phyloP scores from a whole-genome alignment of 345 rosid genomes.

The Syzygium jambos region DNA sequence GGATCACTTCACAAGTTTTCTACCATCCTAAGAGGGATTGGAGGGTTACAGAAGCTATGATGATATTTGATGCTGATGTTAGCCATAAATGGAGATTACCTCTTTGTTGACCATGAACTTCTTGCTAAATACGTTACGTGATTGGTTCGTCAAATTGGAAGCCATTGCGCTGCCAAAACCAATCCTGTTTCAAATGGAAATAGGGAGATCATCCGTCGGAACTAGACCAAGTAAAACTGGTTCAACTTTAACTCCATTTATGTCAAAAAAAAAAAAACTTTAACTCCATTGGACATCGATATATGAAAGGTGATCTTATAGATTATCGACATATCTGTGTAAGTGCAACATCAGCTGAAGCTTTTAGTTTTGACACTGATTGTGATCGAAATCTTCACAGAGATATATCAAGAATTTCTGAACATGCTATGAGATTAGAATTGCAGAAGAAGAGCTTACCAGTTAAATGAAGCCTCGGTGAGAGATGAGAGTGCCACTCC shows the following conservation, averaged over 20 bases:
- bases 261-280: too few relatives aligned
- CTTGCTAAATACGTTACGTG: slow-evolving; percentile 80
- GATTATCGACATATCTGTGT: neutral
- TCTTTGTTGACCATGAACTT: slow-evolving; percentile 60
- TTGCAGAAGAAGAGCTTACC: slow-evolving; percentile 29
- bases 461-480: slow-evolving; percentile 73
- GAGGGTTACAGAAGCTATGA: neutral
- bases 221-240: neutral
- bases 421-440: neutral
- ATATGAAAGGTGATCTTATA: neutral
- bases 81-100: slow-evolving; percentile 12
- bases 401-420: neutral
- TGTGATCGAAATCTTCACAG: neutral
- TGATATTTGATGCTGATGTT: neutral
- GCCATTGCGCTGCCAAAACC: slow-evolving; percentile 95
- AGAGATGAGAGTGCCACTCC: slow-evolving; percentile 89
- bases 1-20: neutral
- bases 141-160: slow-evolving; percentile 84
- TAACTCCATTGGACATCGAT: neutral
- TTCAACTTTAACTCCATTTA: neutral
- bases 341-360: neutral
- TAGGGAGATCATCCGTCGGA: neutral
- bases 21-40: neutral
- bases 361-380: neutral
- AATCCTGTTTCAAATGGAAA: slow-evolving; percentile 31